Conservation (phyloP, 1,284 basidiomycete genomes). For the Leccinum pallidistipes region DNA sequence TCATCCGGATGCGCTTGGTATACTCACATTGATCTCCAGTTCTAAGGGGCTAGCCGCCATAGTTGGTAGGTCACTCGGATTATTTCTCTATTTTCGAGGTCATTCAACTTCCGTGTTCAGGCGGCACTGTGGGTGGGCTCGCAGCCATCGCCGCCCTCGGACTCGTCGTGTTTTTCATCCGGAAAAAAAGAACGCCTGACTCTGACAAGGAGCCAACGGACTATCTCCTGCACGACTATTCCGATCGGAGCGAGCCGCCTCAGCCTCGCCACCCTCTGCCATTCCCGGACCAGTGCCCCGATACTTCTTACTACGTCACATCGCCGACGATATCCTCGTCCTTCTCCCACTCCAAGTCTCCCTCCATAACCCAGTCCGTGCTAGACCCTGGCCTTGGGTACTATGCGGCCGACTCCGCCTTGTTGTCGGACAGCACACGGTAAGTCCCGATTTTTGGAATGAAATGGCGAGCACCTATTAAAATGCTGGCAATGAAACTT, state of each 20-base stretch:
- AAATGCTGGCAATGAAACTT: no score
- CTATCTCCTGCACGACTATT: conserved; percentile 64
- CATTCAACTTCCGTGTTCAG: conserved; percentile 25
- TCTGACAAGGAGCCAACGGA: conserved; percentile 54
- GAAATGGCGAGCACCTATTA: no score
- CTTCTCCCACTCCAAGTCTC: neutral
- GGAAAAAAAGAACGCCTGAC: conserved; percentile 43
- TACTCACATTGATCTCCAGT: conserved; percentile 14
- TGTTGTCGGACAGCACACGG: conserved; percentile 19
- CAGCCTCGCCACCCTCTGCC: conserved; percentile 48
- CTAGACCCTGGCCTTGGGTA: conserved; percentile 20
- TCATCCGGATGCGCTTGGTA: neutral
- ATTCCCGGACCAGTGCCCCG: conserved; percentile 57
- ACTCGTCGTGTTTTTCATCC: conserved; percentile 49
- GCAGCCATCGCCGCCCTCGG: conserved; percentile 44
- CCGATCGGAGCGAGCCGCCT: conserved; percentile 39
- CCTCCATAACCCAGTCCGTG: conserved; percentile 10
- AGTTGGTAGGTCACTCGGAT: conserved; percentile 41
- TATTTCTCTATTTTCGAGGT: neutral
- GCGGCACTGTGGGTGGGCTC: conserved; percentile 67
- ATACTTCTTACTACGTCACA: conserved; percentile 66
- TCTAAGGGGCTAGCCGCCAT: conserved; percentile 59
- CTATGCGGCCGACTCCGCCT: conserved; percentile 21
- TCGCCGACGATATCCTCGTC: conserved; percentile 49
- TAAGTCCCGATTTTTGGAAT: no score